Conservation (phyloP, 257 asterid species). For the Solanum sitiens region DNA sequence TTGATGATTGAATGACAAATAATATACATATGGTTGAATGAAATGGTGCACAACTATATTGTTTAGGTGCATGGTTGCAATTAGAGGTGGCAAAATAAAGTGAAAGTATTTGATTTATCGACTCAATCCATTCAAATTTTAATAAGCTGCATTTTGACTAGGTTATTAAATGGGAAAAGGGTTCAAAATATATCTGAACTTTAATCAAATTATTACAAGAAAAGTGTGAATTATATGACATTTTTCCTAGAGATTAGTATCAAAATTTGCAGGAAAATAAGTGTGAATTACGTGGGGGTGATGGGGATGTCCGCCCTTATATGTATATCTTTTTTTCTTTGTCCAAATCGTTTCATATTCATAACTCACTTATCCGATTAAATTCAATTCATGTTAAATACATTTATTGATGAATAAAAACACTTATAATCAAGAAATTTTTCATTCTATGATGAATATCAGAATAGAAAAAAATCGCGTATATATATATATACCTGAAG, state of each 20-base stretch:
- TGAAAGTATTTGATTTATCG: neutral
- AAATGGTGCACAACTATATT: neutral
- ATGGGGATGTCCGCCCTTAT: too few species aligned
- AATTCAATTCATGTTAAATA: neutral
- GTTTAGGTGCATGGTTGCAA: neutral
- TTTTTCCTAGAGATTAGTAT: too few species aligned
- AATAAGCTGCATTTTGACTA: neutral
- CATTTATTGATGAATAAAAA: neutral
- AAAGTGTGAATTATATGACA: too few species aligned
- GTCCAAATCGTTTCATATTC: neutral
- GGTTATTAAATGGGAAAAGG: neutral
- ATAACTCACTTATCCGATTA: neutral
- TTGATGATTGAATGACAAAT: neutral
- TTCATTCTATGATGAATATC: neutral
- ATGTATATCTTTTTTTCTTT: neutral
- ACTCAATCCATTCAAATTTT: neutral
- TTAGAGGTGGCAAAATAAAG: neutral
- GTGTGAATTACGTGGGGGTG: too few species aligned
- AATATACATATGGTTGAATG: neutral
- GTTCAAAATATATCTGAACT: too few species aligned
- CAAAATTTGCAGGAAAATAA: too few species aligned
- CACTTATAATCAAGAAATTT: fast-evolving
- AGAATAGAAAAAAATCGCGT: neutral
- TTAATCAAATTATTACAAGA: too few species aligned
- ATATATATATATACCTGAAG: neutral